These are phyloP conservation scores for Daldinia childiae DNA, from an alignment of 495 filamentous ascomycete species.

Conservation along the genomic window DNA sequence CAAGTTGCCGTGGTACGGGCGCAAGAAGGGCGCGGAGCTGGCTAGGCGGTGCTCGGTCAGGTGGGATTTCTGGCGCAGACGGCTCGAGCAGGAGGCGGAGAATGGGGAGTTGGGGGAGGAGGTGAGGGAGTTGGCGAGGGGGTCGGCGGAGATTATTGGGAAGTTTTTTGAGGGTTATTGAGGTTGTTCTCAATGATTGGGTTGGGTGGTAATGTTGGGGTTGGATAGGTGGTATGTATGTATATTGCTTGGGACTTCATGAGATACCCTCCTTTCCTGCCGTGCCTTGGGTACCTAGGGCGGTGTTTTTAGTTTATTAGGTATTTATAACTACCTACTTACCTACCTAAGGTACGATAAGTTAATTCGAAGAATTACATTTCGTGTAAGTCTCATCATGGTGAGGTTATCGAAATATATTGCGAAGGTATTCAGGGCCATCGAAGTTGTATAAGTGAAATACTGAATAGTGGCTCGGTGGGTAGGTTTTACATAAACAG, in stretches of 20 bases:
- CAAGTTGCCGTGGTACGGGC: constrained; percentile 6
- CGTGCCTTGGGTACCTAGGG: no score
- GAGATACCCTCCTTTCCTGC: background rate
- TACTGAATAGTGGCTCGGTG: no score
- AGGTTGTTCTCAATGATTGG: no score
- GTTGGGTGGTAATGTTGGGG: background rate
- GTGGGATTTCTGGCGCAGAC: constrained; percentile 4
- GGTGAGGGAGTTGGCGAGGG: constrained; percentile 4
- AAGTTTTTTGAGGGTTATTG: background rate
- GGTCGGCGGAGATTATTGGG: constrained; percentile 1
- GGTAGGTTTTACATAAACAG: no score
- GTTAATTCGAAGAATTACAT: no score
- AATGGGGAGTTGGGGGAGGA: background rate
- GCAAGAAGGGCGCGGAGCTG: background rate
- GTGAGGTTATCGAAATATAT: no score
- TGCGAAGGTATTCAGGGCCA: no score
- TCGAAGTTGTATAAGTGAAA: no score
- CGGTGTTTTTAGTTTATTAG: no score
- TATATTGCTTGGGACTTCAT: background rate
- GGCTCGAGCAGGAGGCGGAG: constrained; percentile 9
- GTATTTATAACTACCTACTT: no score
- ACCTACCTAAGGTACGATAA: no score
- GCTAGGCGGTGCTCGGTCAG: background rate
- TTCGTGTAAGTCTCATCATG: no score
- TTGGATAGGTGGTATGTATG: background rate